phyloP scores from a whole-genome alignment of 345 rosid genomes.

The Eucalyptus lansdowneana region DNA sequence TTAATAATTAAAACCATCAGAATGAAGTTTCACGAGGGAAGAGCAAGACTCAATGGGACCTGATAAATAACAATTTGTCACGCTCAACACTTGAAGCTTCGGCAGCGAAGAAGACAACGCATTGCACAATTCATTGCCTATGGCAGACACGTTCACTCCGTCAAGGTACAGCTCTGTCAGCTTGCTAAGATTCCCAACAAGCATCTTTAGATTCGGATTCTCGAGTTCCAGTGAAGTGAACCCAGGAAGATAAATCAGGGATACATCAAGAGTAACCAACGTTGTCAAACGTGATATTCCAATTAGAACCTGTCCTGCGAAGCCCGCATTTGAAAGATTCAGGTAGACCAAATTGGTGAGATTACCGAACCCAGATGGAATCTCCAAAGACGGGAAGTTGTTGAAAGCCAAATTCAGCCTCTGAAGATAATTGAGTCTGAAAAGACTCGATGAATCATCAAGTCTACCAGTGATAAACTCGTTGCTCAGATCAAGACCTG shows the following conservation, averaged over 20 bases:
- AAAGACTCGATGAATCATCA: constrained; percentile 5
- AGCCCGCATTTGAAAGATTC: constrained; percentile 27
- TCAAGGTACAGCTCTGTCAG: constrained; percentile 10
- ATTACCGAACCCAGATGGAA: constrained; percentile 11
- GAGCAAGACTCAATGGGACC: constrained; percentile 8
- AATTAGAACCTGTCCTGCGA: constrained; percentile 16
- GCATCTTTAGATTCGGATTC: constrained; percentile 6
- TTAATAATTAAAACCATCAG: too few species aligned
- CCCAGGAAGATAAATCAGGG: accelerated
- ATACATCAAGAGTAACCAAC: constrained; percentile 18
- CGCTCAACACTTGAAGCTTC: constrained; percentile 7
- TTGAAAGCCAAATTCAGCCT: constrained; percentile 26
- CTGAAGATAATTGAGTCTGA: constrained; percentile 16
- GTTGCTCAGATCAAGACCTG: constrained; percentile 19
- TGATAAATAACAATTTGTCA: constrained; percentile 8
- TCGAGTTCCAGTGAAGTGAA: background rate
- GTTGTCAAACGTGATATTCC: constrained; percentile 3
- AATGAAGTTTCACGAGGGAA: background rate
- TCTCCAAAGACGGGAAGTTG: background rate
- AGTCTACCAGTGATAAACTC: constrained; percentile 9
- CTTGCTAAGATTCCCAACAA: constrained; percentile 4
- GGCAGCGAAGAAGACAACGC: constrained; percentile 2
- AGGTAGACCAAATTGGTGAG: constrained; percentile 11
- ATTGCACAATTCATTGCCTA: constrained; percentile 9
- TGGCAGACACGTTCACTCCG: constrained; percentile 8